Evolutionary conservation across 495 filamentous ascomycete genomes (phyloP).

Genomic region (Penicillium egyptiacum): DNA sequence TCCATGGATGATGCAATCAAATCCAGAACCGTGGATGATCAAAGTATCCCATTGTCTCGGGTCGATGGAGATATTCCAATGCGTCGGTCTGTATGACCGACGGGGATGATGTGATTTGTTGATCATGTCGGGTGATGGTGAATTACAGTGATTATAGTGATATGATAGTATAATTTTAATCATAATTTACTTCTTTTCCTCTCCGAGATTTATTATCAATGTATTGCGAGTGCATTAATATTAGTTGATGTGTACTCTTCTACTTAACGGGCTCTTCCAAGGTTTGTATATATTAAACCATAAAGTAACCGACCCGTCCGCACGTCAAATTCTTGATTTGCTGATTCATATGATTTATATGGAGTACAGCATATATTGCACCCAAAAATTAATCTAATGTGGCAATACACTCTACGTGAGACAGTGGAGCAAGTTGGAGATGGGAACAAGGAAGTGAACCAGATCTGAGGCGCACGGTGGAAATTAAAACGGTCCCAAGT

Average conservation of each 20-base stretch:
- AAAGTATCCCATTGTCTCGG: neutral
- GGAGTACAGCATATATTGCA: neutral
- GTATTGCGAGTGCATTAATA: neutral
- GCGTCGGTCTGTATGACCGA: neutral
- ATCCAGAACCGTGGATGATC: neutral
- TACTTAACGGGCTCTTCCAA: neutral
- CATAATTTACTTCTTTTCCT: neutral
- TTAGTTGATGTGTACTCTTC: neutral
- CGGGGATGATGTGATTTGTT: neutral
- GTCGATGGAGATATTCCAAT: neutral
- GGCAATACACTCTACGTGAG: conserved; percentile 29
- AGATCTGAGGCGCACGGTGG: conserved; percentile 25
- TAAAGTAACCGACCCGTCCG: neutral
- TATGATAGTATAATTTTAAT: conserved; percentile 2
- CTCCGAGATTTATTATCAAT: neutral
- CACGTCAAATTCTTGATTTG: neutral
- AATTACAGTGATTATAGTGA: neutral
- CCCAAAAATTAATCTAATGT: neutral
- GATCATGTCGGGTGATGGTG: neutral
- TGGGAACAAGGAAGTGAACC: conserved; percentile 26
- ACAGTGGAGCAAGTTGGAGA: conserved; percentile 20
- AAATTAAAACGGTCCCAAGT: conserved; percentile 25
- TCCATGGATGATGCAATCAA: conserved; percentile 4
- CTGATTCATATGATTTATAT: neutral
- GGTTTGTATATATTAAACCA: conserved; percentile 1